Percentiles rank a stretch among this genome's conserved stretches.
These are phyloP conservation scores for Styphnolobium japonicum DNA, from an alignment of 306 rosid species.

Conservation along the genomic window DNA sequence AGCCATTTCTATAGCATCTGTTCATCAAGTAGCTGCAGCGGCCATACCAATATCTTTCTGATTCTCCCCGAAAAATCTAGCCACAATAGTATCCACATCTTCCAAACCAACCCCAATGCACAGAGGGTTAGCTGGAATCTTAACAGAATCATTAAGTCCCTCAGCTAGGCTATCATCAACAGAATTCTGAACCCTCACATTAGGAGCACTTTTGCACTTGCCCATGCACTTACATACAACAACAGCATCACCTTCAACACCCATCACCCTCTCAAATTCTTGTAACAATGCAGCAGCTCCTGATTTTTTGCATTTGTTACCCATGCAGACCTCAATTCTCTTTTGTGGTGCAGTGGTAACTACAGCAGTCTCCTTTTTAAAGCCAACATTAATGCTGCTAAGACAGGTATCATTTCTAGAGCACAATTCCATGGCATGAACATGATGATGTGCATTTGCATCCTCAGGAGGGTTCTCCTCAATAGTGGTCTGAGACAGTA, in stretches of 20 bases:
- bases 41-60: conserved; percentile 26
- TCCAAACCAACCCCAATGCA: conserved; percentile 73
- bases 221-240: conserved; percentile 93
- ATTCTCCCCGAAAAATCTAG: conserved; percentile 45
- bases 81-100: conserved; percentile 68
- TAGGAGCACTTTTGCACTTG: conserved; percentile 83
- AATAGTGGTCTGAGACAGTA: conserved; percentile 9
- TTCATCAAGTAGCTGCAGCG: conserved; percentile 24
- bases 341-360: conserved; percentile 22
- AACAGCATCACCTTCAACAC: conserved; percentile 61
- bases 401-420: conserved; percentile 22
- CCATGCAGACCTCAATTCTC: conserved; percentile 93
- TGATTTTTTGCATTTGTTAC: conserved; percentile 67
- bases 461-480: background rate
- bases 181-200: conserved; percentile 58
- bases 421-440: conserved; percentile 20
- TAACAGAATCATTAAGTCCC: conserved; percentile 39
- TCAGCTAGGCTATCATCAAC: conserved; percentile 24
- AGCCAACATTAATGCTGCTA: conserved; percentile 6
- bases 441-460: background rate
- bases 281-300: conserved; percentile 65
- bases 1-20: background rate
- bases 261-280: conserved; percentile 62
- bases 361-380: background rate
- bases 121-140: conserved; percentile 55